Evolutionary conservation across 805 yeast species (phyloP).

Genomic region (Allodekkera sacchari): DNA sequence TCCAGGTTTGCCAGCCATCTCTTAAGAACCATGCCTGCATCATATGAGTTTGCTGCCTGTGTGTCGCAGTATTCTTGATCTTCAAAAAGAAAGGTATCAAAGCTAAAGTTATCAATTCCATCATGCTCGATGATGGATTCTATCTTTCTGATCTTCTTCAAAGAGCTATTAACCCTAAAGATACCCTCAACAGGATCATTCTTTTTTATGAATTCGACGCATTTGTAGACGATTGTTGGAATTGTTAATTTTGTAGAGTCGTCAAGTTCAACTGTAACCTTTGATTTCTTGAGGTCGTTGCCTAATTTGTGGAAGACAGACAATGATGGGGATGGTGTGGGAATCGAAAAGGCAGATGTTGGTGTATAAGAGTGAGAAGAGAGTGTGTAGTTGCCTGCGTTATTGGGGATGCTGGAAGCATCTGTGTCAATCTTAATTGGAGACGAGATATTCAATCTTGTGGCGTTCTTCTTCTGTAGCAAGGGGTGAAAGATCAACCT

Average conservation of each 20-base stretch:
- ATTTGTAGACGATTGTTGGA: constrained; percentile 25
- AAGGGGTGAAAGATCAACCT: too few species aligned
- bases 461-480: too few species aligned
- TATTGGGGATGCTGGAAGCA: background rate
- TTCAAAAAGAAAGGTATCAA: constrained; percentile 8
- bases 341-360: constrained; percentile 1
- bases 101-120: constrained; percentile 15
- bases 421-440: too few species aligned
- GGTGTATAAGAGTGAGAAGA: background rate
- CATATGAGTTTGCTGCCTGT: constrained; percentile 21
- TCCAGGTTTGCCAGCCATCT: constrained; percentile 26
- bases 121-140: constrained; percentile 18
- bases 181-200: constrained; percentile 25
- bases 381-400: background rate
- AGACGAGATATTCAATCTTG: too few species aligned
- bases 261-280: constrained; percentile 7
- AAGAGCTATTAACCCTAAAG: constrained; percentile 29
- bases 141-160: constrained; percentile 24
- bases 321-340: constrained; percentile 7
- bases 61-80: constrained; percentile 8
- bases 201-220: constrained; percentile 20
- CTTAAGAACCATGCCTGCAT: constrained; percentile 28
- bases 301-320: constrained; percentile 10
- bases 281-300: constrained; percentile 16
- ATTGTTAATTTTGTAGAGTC: constrained; percentile 12